Evolutionary conservation across 148 eudicot genomes (phyloP).

Genomic region (Amaranthus palmeri): DNA sequence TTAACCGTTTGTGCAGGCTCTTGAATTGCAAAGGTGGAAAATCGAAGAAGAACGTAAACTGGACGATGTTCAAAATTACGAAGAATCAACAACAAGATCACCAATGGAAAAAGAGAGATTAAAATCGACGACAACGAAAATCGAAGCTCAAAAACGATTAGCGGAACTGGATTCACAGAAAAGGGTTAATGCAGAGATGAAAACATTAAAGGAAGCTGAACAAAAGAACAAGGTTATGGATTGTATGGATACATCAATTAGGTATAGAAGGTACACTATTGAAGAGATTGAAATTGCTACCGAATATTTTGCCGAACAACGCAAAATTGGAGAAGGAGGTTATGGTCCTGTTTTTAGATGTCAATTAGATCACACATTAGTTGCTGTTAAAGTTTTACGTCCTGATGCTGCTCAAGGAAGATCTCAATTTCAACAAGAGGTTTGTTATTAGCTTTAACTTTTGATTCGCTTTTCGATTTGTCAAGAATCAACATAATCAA

Average conservation of each 20-base stretch:
- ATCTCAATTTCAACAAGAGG: constrained; percentile 94
- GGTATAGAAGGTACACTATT: constrained; percentile 67
- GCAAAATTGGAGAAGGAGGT: constrained; percentile 96
- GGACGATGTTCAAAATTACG: constrained; percentile 43
- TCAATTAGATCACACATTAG: constrained; percentile 65
- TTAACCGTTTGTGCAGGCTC: constrained; percentile 33
- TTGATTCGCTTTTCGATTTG: too few species aligned
- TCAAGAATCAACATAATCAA: too few species aligned
- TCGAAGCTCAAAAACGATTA: constrained; percentile 64
- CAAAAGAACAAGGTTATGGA: constrained; percentile 34
- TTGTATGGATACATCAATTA: constrained; percentile 18
- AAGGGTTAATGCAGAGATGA: constrained; percentile 52
- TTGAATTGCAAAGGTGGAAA: constrained; percentile 75
- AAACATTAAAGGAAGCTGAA: constrained; percentile 48
- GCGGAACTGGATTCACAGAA: constrained; percentile 64
- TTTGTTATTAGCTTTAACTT: constrained; percentile 8
- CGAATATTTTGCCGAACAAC: constrained; percentile 45
- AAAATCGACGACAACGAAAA: constrained; percentile 47
- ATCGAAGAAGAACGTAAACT: constrained; percentile 52
- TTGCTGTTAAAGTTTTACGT: constrained; percentile 84
- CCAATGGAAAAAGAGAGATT: constrained; percentile 48
- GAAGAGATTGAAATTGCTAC: constrained; percentile 90
- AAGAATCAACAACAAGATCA: constrained; percentile 40
- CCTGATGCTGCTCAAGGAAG: constrained; percentile 98
- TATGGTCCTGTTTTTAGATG: constrained; percentile 87